These are phyloP conservation scores for Isoetes engelmannii DNA, from an alignment of 83 land plant genomes.

Conservation along the genomic window DNA sequence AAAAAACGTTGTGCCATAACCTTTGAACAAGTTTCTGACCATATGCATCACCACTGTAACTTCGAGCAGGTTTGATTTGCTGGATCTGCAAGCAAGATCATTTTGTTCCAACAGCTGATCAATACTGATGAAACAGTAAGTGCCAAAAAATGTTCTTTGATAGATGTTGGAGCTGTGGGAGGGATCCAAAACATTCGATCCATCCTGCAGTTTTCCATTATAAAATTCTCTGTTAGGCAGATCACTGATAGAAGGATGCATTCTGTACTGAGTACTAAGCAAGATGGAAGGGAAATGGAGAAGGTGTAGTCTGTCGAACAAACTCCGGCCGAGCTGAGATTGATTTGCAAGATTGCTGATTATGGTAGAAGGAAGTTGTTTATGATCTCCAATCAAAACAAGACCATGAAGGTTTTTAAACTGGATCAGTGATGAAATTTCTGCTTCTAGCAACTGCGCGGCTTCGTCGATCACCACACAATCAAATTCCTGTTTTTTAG, in stretches of 20 bases:
- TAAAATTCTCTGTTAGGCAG: not conserved
- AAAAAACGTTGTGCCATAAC: not conserved
- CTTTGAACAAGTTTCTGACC: not conserved
- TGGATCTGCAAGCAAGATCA: not conserved
- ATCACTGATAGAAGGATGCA: slow-evolving; percentile 4
- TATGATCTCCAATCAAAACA: not conserved
- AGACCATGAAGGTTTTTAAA: not conserved
- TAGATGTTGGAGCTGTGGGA: not conserved
- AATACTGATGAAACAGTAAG: not conserved
- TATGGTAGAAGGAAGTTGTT: not conserved
- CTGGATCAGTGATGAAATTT: not conserved
- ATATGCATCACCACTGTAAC: not conserved
- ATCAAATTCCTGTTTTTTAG: not conserved
- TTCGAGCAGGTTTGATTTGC: not conserved
- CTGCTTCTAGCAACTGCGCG: not conserved
- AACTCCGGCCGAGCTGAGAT: not conserved
- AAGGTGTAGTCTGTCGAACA: not conserved
- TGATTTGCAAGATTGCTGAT: not conserved
- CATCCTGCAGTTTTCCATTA: not conserved
- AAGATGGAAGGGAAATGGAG: not conserved
- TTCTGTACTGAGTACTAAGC: slow-evolving; percentile 8
- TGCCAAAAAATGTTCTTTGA: not conserved
- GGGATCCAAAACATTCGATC: not conserved
- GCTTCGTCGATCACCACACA: not conserved
- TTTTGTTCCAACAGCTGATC: not conserved